Conservation (phyloP, 106 monocot species). For the Apostasia ramifera region DNA sequence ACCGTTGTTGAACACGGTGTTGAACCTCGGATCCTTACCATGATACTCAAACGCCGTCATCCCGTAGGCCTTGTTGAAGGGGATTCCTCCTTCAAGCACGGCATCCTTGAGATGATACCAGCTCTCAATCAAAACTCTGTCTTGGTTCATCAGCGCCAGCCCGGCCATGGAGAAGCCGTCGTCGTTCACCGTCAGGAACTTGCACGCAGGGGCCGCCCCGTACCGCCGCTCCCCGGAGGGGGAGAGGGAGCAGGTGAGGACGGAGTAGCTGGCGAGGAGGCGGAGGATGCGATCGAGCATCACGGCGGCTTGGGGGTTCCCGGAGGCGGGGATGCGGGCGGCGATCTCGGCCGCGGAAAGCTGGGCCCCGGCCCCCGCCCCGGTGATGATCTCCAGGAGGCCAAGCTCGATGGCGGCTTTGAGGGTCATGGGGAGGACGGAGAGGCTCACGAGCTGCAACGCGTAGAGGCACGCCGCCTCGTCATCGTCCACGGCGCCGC, state of each 20-base stretch:
- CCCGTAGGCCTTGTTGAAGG: constrained; percentile 34
- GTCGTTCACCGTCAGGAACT: constrained; percentile 36
- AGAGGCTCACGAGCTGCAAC: constrained; percentile 12
- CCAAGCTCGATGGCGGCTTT: constrained; percentile 17
- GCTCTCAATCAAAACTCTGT: constrained; percentile 56
- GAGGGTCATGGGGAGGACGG: constrained; percentile 19
- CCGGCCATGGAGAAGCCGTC: constrained; percentile 49
- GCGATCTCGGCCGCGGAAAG: constrained; percentile 39
- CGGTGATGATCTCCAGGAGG: constrained; percentile 23
- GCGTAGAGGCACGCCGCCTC: constrained; percentile 14
- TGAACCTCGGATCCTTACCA: constrained; percentile 29
- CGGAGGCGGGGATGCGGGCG: constrained; percentile 21
- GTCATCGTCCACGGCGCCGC: not conserved
- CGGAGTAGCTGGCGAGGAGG: constrained; percentile 30
- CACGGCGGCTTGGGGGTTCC: constrained; percentile 21
- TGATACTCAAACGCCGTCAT: constrained; percentile 32
- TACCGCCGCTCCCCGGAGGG: constrained; percentile 6
- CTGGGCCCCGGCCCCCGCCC: constrained; percentile 11
- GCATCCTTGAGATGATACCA: constrained; percentile 43
- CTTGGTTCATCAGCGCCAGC: constrained; percentile 41
- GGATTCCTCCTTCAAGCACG: constrained; percentile 27
- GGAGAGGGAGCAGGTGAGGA: constrained; percentile 28
- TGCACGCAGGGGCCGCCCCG: constrained; percentile 38
- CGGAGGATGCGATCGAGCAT: constrained; percentile 44
- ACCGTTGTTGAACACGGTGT: constrained; percentile 28